Evolutionary conservation across 2,329 filamentous ascomycete species (phyloP).

Genomic region (Aspergillus hiratsukae): DNA sequence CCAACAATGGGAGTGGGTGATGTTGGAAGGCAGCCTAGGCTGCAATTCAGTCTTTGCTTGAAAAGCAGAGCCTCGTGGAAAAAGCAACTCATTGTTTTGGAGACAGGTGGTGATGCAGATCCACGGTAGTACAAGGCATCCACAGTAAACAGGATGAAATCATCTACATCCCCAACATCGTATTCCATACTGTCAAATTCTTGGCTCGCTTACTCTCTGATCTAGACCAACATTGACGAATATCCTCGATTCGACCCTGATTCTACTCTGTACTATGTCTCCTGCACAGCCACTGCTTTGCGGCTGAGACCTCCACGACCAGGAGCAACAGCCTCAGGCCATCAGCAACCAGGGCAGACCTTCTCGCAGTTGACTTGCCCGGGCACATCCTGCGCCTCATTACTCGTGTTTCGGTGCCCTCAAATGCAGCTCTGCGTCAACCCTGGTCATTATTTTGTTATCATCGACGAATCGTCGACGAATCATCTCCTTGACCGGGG

Average conservation of each 20-base stretch:
- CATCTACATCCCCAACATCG: background rate
- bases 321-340: background rate
- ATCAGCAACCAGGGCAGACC: conserved; percentile 1
- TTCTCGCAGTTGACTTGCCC: conserved; percentile 8
- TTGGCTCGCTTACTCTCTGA: background rate
- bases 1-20: background rate
- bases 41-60: background rate
- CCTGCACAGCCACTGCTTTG: background rate
- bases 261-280: background rate
- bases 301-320: background rate
- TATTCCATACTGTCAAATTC: background rate
- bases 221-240: background rate
- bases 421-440: background rate
- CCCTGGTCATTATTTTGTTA: conserved; percentile 3
- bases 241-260: background rate
- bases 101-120: background rate
- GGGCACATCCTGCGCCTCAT: conserved; percentile 6
- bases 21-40: background rate
- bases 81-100: background rate
- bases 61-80: background rate
- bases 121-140: background rate
- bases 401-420: background rate
- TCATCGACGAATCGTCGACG: background rate
- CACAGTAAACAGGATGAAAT: background rate
- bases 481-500: background rate